Base-by-base conservation (phyloP, 2,329 filamentous ascomycete genomes). In the Talaromyces sp. region DNA sequence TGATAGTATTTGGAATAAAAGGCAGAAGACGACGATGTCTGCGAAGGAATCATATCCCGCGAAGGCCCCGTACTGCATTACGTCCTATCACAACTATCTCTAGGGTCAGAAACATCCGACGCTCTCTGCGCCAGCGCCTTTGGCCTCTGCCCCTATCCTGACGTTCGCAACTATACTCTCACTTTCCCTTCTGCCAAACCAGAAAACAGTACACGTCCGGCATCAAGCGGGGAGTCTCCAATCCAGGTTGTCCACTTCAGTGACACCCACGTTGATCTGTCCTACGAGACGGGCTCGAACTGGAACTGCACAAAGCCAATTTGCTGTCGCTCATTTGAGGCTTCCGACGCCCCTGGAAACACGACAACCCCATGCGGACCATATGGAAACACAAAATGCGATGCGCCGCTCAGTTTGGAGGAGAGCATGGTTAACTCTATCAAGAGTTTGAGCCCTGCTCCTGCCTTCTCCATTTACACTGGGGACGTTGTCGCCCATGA, bases 401-500 rank as follows among this genome's bases (percentile, higher is more conserved):
- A 86, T 65, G 68, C 77, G 0, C 84, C 84, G 0, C 62, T 78
- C 14, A 73, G 68, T 17, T 75, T 86, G 1, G 82, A 85, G 64
- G 68, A 81, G 56, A 85, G 82, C 72, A 80, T 86, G 81, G 71
- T 75, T 58, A 65, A 61, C 13, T 75, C 75, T 14, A 76, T 79
- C 56, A 64, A 73, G 52, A 64, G 72, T 8, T 63, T 82, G 1
- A 73, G 83, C 60, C 55, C 55, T 13, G 38, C 38, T 21, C 78
- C 81, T 0, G 75, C 77, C 1, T 84, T 86, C 62, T 74, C 78
- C n/a, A 76, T 86, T 55, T 86, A 85, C 70, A 86, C 84, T 0
- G 84, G 84, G 6, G 84, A 86, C 62, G 77, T 86, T 29, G 75
- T 85, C 10, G 81, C 84, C 60, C 81, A 84, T 50, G 75, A 74